Conservation (phyloP, 495 filamentous ascomycete species). For the Penicillium parvum region DNA sequence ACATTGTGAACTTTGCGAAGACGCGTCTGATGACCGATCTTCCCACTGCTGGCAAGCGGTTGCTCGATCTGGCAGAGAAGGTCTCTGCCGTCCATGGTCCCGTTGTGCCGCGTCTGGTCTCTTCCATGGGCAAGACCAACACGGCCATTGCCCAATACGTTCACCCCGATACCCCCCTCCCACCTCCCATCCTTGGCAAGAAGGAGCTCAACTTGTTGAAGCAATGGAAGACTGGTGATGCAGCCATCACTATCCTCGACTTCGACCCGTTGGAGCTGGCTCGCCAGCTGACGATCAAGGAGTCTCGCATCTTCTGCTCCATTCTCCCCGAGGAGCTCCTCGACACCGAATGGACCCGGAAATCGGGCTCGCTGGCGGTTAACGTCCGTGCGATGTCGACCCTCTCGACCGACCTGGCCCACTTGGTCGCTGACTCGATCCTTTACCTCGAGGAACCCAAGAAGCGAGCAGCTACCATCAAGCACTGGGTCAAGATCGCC, state of each 20-base stretch:
- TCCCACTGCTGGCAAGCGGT: constrained; percentile 71
- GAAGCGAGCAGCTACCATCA: constrained; percentile 84
- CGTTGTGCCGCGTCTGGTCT: constrained; percentile 80
- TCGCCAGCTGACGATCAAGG: constrained; percentile 88
- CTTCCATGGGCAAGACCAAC: constrained; percentile 83
- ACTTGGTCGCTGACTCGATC: constrained; percentile 94
- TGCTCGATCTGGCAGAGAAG: constrained; percentile 74
- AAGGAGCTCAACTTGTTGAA: constrained; percentile 70
- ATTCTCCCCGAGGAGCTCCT: constrained; percentile 94
- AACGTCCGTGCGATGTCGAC: constrained; percentile 95
- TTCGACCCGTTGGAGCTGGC: constrained; percentile 92
- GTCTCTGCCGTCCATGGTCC: constrained; percentile 72
- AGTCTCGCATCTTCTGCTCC: constrained; percentile 87
- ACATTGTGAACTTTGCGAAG: constrained; percentile 75
- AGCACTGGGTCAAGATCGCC: constrained; percentile 98
- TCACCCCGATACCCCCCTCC: constrained; percentile 66
- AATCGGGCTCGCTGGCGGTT: constrained; percentile 68
- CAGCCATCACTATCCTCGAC: constrained; percentile 72
- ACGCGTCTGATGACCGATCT: constrained; percentile 61
- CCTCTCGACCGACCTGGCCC: constrained; percentile 84
- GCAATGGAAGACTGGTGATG: constrained; percentile 68
- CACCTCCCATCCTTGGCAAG: constrained; percentile 64
- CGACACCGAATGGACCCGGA: constrained; percentile 89
- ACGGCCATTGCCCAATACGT: constrained; percentile 65
- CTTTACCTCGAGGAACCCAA: constrained; percentile 82